Evolutionary conservation across 352 stramenopile genomes (phyloP).

Genomic region (Globisporangium irregulare): DNA sequence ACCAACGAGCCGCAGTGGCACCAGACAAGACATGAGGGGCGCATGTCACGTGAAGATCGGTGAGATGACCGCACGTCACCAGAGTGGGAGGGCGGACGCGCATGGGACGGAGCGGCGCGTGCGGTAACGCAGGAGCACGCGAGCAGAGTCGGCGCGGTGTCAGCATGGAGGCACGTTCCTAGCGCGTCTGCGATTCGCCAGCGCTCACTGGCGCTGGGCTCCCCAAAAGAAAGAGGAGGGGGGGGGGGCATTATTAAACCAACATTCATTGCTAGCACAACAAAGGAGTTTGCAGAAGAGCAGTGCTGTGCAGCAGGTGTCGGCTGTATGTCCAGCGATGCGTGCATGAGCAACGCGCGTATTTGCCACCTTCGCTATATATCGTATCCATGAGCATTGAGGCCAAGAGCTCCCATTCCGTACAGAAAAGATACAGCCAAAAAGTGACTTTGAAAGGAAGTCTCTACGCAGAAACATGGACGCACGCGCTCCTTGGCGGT

Average conservation of each 20-base stretch:
- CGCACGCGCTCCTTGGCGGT: no score
- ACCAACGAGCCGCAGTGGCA: not conserved
- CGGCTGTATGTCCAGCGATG: no score
- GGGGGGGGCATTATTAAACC: not conserved
- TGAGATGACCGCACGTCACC: not conserved
- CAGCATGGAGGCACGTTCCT: constrained; percentile 16
- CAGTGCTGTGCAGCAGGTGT: not conserved
- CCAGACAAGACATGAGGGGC: not conserved
- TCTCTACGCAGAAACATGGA: no score
- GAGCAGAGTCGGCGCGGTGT: not conserved
- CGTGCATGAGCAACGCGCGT: no score
- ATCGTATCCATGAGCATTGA: no score
- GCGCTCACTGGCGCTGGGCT: not conserved
- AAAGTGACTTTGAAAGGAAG: no score
- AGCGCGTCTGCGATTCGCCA: not conserved
- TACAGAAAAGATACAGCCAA: no score
- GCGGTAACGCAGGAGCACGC: not conserved
- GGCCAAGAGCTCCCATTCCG: no score
- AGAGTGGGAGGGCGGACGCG: not conserved
- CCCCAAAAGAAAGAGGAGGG: not conserved
- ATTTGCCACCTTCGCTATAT: no score
- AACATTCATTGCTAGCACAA: not conserved
- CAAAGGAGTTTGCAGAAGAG: not conserved
- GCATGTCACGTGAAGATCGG: not conserved
- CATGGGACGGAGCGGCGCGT: constrained; percentile 6